These are phyloP conservation scores for Pyrus hybrid DNA, from an alignment of 331 rosid species.

Conservation along the genomic window DNA sequence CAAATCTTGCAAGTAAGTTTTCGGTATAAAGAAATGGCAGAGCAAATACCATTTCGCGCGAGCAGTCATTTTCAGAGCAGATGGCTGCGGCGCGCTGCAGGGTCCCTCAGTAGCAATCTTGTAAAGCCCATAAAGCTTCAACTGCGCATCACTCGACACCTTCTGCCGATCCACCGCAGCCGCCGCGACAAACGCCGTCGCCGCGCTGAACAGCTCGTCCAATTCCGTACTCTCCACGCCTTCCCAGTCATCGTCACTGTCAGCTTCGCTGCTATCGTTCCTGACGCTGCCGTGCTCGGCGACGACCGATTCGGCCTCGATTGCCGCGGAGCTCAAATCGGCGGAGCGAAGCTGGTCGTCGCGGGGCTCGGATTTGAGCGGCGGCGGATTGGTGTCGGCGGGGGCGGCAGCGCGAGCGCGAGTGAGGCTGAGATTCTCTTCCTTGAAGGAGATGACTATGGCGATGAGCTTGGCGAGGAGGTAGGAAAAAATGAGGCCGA, in stretches of 20 bases:
- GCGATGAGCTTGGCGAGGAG: slow-evolving; percentile 90
- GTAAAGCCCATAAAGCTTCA: slow-evolving; percentile 82
- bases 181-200: slow-evolving; percentile 84
- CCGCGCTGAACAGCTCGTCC: slow-evolving; percentile 86
- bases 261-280: slow-evolving; percentile 32
- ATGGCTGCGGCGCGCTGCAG: slow-evolving; percentile 79
- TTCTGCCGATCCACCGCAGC: slow-evolving; percentile 90
- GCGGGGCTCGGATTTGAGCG: background rate
- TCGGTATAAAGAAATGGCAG: background rate
- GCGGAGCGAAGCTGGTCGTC: background rate
- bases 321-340: slow-evolving; percentile 10
- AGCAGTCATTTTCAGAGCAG: slow-evolving; percentile 86
- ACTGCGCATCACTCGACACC: slow-evolving; percentile 63
- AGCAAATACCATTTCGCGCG: slow-evolving; percentile 81
- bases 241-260: slow-evolving; percentile 62
- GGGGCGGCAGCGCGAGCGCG: slow-evolving; percentile 23
- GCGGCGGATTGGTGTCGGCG: background rate
- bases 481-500: slow-evolving; percentile 89
- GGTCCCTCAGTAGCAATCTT: slow-evolving; percentile 99
- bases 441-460: slow-evolving; percentile 69
- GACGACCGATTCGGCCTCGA: slow-evolving; percentile 57
- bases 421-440: slow-evolving; percentile 57
- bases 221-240: slow-evolving; percentile 94
- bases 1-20: background rate
- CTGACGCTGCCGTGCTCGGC: slow-evolving; percentile 94